Percentiles rank a stretch among this genome's conserved stretches.
Evolutionary conservation across 2,329 filamentous ascomycete genomes (phyloP).

Genomic region (Cladosporium sp.): DNA sequence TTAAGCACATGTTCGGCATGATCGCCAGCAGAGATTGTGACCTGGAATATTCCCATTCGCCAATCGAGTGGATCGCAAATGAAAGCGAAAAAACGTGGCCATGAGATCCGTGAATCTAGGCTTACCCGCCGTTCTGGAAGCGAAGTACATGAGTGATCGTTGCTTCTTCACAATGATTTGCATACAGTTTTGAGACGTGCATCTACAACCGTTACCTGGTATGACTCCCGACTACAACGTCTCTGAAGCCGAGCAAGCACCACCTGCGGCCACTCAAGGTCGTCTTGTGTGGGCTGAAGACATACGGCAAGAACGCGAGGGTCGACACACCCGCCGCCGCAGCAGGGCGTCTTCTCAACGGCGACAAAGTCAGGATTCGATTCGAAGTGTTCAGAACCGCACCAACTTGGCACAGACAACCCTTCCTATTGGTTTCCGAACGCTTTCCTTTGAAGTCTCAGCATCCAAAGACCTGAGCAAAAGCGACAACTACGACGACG

Average conservation of each 20-base stretch:
- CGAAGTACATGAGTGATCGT: constrained; percentile 5
- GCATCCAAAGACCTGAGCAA: constrained; percentile 10
- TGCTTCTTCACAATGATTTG: not conserved
- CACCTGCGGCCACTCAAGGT: not conserved
- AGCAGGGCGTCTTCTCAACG: constrained; percentile 10
- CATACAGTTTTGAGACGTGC: constrained; percentile 1
- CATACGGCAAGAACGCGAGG: constrained; percentile 4
- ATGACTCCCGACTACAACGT: constrained; percentile 8
- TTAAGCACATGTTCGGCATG: not conserved
- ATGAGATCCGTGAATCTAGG: not conserved
- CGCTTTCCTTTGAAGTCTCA: constrained; percentile 7
- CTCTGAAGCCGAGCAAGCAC: not conserved
- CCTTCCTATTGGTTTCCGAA: constrained; percentile 5
- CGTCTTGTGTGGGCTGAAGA: constrained; percentile 1
- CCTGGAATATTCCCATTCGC: not conserved
- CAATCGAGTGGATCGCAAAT: constrained; percentile 2
- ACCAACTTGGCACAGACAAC: constrained; percentile 2
- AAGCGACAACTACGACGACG: constrained; percentile 6
- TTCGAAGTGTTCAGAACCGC: constrained; percentile 2
- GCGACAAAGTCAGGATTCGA: constrained; percentile 1
- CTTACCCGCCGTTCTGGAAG: not conserved
- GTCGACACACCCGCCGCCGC: not conserved
- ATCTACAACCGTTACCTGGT: not conserved
- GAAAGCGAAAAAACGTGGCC: constrained; percentile 2
- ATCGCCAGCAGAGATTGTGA: not conserved